Percentiles rank a stretch among this genome's conserved stretches.
phyloP scores from a whole-genome alignment of 2,329 filamentous ascomycete species.

The Colletotrichum acutatum region DNA sequence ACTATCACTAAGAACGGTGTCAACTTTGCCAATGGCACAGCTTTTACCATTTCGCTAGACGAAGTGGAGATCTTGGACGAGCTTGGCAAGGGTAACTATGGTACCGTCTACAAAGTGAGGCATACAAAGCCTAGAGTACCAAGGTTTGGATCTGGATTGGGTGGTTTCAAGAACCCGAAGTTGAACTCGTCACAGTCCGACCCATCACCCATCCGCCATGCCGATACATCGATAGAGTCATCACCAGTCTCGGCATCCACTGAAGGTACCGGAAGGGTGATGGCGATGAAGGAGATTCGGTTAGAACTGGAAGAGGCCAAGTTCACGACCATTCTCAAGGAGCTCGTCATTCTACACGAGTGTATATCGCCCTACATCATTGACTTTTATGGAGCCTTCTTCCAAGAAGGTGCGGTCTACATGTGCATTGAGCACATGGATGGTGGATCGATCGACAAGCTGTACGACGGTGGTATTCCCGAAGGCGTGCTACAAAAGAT shows the following conservation, averaged over 20 bases:
- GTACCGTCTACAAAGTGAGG: conserved; percentile 95
- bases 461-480: conserved; percentile 91
- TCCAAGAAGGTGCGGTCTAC: conserved; percentile 98
- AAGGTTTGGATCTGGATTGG: conserved; percentile 69
- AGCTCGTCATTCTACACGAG: conserved; percentile 94
- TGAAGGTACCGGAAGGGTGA: conserved; percentile 77
- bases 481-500: conserved; percentile 92
- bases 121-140: conserved; percentile 76
- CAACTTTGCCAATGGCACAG: conserved; percentile 89
- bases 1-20: conserved; percentile 90
- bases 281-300: conserved; percentile 99
- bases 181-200: conserved; percentile 51
- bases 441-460: conserved; percentile 95
- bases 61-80: conserved; percentile 95
- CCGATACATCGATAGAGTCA: conserved; percentile 41
- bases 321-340: conserved; percentile 97
- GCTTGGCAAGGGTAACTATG: conserved; percentile 97
- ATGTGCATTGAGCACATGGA: conserved; percentile 99
- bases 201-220: conserved; percentile 43
- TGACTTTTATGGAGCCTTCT: conserved; percentile 98
- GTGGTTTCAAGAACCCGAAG: conserved; percentile 56
- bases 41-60: conserved; percentile 93
- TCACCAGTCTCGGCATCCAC: conserved; percentile 40
- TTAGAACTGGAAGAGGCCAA: conserved; percentile 96
- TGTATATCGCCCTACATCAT: conserved; percentile 97